phyloP scores from a whole-genome alignment of 2,329 filamentous ascomycete species.

The Pseudocercospora cruenta region DNA sequence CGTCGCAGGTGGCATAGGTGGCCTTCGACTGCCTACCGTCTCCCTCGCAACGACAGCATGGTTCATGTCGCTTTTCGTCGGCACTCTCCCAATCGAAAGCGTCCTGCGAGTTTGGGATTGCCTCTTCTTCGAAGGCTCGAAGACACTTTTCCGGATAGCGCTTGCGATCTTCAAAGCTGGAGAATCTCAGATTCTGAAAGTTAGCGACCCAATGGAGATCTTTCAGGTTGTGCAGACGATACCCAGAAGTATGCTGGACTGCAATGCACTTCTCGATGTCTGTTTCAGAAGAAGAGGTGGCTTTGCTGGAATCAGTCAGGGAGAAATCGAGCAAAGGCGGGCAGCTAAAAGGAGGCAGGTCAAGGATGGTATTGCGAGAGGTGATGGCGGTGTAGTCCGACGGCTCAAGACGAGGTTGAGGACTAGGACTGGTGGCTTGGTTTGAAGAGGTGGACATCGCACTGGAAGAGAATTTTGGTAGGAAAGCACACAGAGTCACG shows the following conservation, averaged over 20 bases:
- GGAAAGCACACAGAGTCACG: neutral
- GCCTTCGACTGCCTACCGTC: conserved; percentile 75
- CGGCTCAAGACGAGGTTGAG: neutral
- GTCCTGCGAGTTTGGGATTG: conserved; percentile 93
- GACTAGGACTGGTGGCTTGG: neutral
- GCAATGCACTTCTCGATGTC: conserved; percentile 78
- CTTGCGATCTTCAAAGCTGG: conserved; percentile 89
- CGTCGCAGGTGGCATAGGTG: conserved; percentile 45
- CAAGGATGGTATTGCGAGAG: conserved; percentile 25
- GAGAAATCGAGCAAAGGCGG: conserved; percentile 75
- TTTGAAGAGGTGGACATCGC: neutral
- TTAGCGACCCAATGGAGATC: conserved; percentile 89
- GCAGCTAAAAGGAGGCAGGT: conserved; percentile 58
- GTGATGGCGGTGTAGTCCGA: neutral
- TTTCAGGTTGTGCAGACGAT: conserved; percentile 91
- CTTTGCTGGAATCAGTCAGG: conserved; percentile 80
- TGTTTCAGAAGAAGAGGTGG: conserved; percentile 72
- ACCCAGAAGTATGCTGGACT: conserved; percentile 78
- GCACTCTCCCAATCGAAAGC: conserved; percentile 87
- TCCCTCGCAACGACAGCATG: conserved; percentile 91
- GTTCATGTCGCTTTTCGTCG: conserved; percentile 98
- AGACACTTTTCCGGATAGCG: conserved; percentile 89
- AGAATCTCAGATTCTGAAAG: conserved; percentile 76
- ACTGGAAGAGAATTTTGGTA: neutral
- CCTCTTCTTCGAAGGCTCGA: conserved; percentile 93